phyloP scores from a whole-genome alignment of 306 rosid species.

The Rosa chinensis region DNA sequence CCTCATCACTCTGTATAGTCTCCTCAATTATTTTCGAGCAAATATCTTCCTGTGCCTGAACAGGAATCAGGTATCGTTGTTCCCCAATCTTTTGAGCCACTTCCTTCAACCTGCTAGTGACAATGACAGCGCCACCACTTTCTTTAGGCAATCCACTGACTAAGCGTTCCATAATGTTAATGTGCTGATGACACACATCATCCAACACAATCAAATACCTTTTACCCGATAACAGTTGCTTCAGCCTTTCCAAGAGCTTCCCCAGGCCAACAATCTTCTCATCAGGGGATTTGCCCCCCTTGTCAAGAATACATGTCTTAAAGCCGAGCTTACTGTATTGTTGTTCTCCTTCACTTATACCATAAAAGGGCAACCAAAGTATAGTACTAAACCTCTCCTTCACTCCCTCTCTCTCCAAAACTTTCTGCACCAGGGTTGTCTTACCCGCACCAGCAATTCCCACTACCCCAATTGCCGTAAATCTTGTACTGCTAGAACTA shows the following conservation, averaged over 20 bases:
- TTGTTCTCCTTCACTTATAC: neutral
- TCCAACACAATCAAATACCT: constrained; percentile 16
- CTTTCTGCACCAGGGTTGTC: constrained; percentile 1
- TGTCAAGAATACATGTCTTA: neutral
- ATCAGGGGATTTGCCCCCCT: neutral
- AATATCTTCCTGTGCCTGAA: neutral
- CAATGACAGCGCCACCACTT: neutral
- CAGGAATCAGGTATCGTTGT: neutral
- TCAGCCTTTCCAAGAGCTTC: neutral
- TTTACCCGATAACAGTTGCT: neutral
- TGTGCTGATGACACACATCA: neutral
- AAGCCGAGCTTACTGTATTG: neutral
- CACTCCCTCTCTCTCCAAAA: neutral
- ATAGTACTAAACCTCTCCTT: neutral
- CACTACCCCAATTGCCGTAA: constrained; percentile 14
- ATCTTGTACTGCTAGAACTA: neutral
- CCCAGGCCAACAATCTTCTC: neutral
- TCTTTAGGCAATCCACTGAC: neutral
- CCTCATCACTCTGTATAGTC: no score
- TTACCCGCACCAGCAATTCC: constrained; percentile 31
- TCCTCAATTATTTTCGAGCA: no score
- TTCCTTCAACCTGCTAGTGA: neutral
- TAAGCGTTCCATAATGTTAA: neutral
- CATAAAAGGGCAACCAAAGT: constrained; percentile 10
- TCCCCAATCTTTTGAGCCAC: neutral